Base-by-base conservation (phyloP, 2,329 filamentous ascomycete genomes). In the Didymella segeticola region DNA sequence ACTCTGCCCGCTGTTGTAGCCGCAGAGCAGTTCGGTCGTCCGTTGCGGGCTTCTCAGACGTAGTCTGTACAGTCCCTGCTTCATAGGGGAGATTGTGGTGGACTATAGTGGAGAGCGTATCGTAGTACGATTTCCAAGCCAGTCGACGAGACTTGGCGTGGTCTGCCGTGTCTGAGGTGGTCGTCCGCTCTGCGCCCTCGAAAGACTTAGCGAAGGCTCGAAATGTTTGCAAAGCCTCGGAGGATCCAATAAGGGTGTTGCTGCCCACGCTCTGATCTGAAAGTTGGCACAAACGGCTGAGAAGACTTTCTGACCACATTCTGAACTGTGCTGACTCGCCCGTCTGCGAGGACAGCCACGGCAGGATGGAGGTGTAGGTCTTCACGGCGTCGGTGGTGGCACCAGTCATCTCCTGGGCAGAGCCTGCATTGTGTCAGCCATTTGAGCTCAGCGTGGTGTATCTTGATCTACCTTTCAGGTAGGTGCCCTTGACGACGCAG, bases 81-180 rank as follows among this genome's bases (percentile, higher is more conserved):
- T 73, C 68, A 45, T 86, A 90, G 0, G 86, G 79, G 19, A 90
- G 68, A 53, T 86, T 84, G 47, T 85, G 77, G 63, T 88, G 87
- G 6, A 97, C 75, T 29, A 96, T 85, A n/a, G 80, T 81, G 2
- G 92, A 96, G 15, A 97, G 78, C 1, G 89, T 85, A 37, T 85
- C 78, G 70, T 96, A 96, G 73, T 97, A 97, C 58, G 90, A 86
- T 64, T 84, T 87, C 93, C 93, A 97, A 37, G 96, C 86, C 33
- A 85, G 78, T 57, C 89, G 82, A 58, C 89, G 80, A 43, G 66
- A 58, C 26, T 43, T 59, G 27, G 68, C 63, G 15, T 62, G 61
- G 23, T 56, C 64, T 14, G 58, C 37, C 7, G 58, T 59, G 20
- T 68, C 68, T 12, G 54, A 48, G 9, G 43, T 58, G 25, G 57